Evolutionary conservation across 768 basidiomycete genomes (phyloP).

Genomic region (Phylloporus scabripes): DNA sequence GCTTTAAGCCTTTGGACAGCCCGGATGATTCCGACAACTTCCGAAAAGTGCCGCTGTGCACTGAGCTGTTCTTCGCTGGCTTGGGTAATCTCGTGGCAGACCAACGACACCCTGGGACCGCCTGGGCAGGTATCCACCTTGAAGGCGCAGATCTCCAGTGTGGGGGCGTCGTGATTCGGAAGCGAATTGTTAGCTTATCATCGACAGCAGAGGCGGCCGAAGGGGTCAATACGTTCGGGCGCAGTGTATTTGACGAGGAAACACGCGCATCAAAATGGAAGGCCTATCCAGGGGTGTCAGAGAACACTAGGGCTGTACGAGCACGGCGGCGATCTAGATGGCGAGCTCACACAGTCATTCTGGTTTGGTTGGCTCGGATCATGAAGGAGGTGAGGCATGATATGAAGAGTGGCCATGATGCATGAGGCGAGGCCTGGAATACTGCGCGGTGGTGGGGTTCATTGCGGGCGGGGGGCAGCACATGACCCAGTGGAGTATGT

Average conservation of each 20-base stretch:
- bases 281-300: conserved; percentile 22
- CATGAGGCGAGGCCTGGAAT: conserved; percentile 15
- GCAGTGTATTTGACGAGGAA: conserved; percentile 29
- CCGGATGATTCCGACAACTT: conserved; percentile 26
- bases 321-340: conserved; percentile 8
- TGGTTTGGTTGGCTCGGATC: conserved; percentile 22
- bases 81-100: too few relatives aligned
- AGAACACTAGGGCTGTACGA: conserved; percentile 23
- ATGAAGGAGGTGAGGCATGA: conserved; percentile 29
- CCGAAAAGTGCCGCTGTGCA: conserved; percentile 22
- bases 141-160: too few relatives aligned
- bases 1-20: conserved; percentile 17
- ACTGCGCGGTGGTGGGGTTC: too few relatives aligned
- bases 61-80: neutral
- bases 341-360: conserved; percentile 25
- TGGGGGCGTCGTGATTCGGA: too few relatives aligned
- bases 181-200: conserved; percentile 11
- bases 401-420: conserved; percentile 28
- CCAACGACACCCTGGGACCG: too few relatives aligned
- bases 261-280: conserved; percentile 37
- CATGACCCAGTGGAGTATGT: too few relatives aligned
- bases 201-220: conserved; percentile 8
- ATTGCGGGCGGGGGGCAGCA: too few relatives aligned
- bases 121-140: too few relatives aligned
- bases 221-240: conserved; percentile 18